phyloP scores from a whole-genome alignment of 306 rosid species.

The Trifolium dubium region DNA sequence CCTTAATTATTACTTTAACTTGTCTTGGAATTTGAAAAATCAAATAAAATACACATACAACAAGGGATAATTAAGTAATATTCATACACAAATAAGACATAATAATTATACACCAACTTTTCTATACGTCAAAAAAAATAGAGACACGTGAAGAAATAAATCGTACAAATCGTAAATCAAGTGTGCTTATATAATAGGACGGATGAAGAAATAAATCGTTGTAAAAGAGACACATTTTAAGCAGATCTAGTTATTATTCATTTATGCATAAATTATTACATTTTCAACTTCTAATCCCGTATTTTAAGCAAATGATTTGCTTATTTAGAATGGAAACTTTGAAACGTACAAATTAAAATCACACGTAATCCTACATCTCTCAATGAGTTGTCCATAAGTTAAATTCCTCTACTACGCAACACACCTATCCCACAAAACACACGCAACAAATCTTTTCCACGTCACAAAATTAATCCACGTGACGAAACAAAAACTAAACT shows the following conservation, averaged over 20 bases:
- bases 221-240: neutral
- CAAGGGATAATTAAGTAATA: too few species aligned
- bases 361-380: neutral
- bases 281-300: neutral
- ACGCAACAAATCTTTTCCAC: neutral
- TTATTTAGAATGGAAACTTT: neutral
- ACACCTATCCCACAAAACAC: neutral
- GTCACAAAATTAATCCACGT: neutral
- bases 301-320: neutral
- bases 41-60: too few species aligned
- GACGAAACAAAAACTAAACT: neutral
- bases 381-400: neutral
- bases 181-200: too few species aligned
- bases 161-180: too few species aligned
- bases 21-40: too few species aligned
- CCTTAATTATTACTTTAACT: too few species aligned
- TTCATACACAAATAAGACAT: too few species aligned
- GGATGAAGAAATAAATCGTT: too few species aligned
- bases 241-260: neutral
- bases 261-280: too few species aligned
- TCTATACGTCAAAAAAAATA: too few species aligned
- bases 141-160: too few species aligned
- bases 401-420: neutral
- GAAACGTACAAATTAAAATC: constrained; percentile 1
- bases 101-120: too few species aligned